Base-by-base conservation (phyloP, 2,329 filamentous ascomycete genomes). In the Cyphellophora europaea region DNA sequence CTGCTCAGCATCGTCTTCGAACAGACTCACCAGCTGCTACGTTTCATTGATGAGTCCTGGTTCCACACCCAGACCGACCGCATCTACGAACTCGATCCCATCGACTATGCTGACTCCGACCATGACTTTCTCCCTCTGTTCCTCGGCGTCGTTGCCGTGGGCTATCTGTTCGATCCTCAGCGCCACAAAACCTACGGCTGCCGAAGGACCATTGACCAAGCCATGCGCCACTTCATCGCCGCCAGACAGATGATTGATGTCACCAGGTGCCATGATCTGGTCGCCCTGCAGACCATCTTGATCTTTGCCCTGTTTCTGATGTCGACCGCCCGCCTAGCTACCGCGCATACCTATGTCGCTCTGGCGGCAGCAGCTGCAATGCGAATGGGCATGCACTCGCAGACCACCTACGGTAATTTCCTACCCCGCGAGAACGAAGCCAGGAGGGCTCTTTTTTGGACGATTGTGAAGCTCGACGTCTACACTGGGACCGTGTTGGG, bases 401-500 rank as follows among this genome's bases (percentile, higher is more conserved):
- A 33, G 17, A 31, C 42, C n/a, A 36, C 40, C 11, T 38, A 36
- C 27, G 40, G 40, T 5, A 29, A 29, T 5, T 17, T 45, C 3
- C 31, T 34, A 17, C 16, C 34, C 3, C 19, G 28, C 6, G 37
- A 41, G 16, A 33, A 36, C 16, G 25, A 35, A 14, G 27, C 41
- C 12, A 35, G 41, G 10, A 27, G 36, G 13, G 14, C 35, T 11
- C 32, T 40, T 5, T 45, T 45, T 14, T 45, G 43, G 43, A 37
- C 38, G 5, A 37, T 41, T 5, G 36, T 43, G 32, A 45, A 45
- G 19, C 40, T 43, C 5, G 43, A 45, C 27, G 40, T 45, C 12
- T 45, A 45, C 32, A 39, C 35, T 28, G 32, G 43, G 19, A 37
- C 27, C 15, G 36, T 41, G 16, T 33, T 45, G 2, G 43, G 43